phyloP scores from a whole-genome alignment of 352 stramenopile genomes.

The Phytophthora megakarya region DNA sequence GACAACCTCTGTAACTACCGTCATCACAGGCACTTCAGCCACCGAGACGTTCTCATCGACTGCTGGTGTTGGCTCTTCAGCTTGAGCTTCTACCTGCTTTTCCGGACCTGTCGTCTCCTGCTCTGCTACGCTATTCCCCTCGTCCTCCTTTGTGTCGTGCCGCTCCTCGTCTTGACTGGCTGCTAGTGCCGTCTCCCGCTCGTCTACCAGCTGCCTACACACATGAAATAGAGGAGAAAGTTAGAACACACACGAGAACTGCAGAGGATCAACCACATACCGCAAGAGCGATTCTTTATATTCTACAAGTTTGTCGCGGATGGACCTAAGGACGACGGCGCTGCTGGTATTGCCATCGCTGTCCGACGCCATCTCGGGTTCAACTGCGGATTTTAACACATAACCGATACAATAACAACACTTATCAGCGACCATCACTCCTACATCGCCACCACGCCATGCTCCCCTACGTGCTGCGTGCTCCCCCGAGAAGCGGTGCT shows the following conservation, averaged over 20 bases:
- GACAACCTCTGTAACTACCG: conserved; percentile 5
- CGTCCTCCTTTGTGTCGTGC: conserved; percentile 8
- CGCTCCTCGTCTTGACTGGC: conserved; percentile 19
- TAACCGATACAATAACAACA: conserved; percentile 33
- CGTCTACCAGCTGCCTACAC: conserved; percentile 65
- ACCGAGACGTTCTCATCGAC: neutral
- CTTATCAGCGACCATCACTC: conserved; percentile 33
- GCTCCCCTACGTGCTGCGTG: conserved; percentile 33
- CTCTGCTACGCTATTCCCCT: conserved; percentile 35
- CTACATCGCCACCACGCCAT: neutral
- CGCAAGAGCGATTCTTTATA: conserved; percentile 74
- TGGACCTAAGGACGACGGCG: conserved; percentile 51
- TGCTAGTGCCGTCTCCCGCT: conserved; percentile 47
- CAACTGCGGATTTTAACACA: conserved; percentile 41
- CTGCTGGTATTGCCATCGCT: conserved; percentile 41
- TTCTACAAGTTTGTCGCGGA: conserved; percentile 70
- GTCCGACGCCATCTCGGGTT: conserved; percentile 57
- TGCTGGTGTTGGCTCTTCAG: neutral
- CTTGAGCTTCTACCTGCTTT: conserved; percentile 10
- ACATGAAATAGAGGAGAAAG: neutral
- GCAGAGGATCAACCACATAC: conserved; percentile 37
- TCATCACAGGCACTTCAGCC: conserved; percentile 13
- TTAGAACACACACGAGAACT: conserved; percentile 5
- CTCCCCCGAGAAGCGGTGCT: conserved; percentile 26
- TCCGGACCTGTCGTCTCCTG: conserved; percentile 7